A percentile compares a stretch with the other conserved stretches of the same genome.
These are phyloP conservation scores for Corrigiola litoralis DNA, from an alignment of 179 eudicot species.

Conservation along the genomic window DNA sequence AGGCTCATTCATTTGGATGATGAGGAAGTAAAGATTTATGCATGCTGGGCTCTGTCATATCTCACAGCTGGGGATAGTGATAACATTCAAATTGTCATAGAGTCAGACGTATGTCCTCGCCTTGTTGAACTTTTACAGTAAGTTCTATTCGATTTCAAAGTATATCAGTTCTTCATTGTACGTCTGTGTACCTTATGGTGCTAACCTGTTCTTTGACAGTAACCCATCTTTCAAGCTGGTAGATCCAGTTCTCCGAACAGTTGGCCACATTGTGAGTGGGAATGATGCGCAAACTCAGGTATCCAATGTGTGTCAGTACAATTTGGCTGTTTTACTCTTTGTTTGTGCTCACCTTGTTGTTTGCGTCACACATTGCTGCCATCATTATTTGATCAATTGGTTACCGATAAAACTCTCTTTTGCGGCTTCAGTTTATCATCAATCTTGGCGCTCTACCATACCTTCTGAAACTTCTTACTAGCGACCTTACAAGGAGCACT, in stretches of 20 bases:
- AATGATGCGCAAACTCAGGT: slow-evolving; percentile 89
- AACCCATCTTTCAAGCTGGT: slow-evolving; percentile 62
- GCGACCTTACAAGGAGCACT: no score
- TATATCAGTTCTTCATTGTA: neutral
- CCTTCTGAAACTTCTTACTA: no score
- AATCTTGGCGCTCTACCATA: no score
- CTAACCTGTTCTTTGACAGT: slow-evolving; percentile 26
- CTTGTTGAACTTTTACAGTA: slow-evolving; percentile 67
- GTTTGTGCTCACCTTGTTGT: no score
- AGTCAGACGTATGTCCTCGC: slow-evolving; percentile 62
- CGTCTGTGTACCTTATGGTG: neutral
- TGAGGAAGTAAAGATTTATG: slow-evolving; percentile 76
- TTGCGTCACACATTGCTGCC: no score
- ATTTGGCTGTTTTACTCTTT: neutral
- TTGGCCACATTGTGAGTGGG: slow-evolving; percentile 84
- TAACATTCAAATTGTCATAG: slow-evolving; percentile 76
- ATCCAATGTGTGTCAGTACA: no score
- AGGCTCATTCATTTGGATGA: slow-evolving; percentile 61
- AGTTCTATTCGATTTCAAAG: slow-evolving; percentile 16
- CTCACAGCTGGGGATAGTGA: slow-evolving; percentile 82
- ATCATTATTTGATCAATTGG: no score
- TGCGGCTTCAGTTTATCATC: no score
- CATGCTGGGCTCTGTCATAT: slow-evolving; percentile 87
- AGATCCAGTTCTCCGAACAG: slow-evolving; percentile 81
- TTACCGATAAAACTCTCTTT: no score